Conservation (phyloP, 768 basidiomycete species). For the Suillus occidentalis region DNA sequence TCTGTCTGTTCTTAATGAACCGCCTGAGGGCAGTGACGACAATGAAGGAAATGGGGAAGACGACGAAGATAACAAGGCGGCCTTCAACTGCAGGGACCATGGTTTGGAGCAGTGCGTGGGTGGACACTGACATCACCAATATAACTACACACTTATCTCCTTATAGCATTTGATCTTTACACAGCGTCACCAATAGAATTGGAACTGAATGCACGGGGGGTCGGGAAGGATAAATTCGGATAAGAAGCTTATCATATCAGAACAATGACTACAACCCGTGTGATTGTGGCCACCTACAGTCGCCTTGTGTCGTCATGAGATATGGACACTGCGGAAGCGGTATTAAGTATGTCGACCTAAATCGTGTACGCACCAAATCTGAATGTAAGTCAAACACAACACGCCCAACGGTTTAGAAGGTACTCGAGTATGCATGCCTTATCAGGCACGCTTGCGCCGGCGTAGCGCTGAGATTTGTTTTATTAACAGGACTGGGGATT, state of each 20-base stretch:
- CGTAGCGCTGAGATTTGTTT: not conserved
- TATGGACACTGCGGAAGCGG: not conserved
- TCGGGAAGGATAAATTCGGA: not conserved
- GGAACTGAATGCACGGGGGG: not conserved
- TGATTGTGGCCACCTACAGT: not conserved
- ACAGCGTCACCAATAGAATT: not conserved
- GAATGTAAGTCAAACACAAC: not conserved
- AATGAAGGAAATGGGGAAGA: not conserved
- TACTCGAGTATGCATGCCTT: not conserved
- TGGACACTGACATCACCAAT: not conserved
- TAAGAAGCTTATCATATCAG: not conserved
- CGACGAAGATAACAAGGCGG: not conserved
- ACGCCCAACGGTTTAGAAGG: not conserved
- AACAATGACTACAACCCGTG: not conserved
- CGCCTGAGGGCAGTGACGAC: not conserved
- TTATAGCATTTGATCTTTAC: not conserved
- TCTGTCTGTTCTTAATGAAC: conserved; percentile 4
- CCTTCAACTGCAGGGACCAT: not conserved
- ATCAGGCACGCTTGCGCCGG: not conserved
- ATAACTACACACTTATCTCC: not conserved
- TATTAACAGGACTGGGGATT: not conserved
- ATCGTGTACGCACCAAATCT: not conserved
- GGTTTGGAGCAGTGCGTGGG: not conserved
- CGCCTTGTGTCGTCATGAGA: not conserved
- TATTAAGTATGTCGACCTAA: not conserved